Base-by-base conservation (phyloP, 2,329 filamentous ascomycete species). In the Fusarium lateritium region DNA sequence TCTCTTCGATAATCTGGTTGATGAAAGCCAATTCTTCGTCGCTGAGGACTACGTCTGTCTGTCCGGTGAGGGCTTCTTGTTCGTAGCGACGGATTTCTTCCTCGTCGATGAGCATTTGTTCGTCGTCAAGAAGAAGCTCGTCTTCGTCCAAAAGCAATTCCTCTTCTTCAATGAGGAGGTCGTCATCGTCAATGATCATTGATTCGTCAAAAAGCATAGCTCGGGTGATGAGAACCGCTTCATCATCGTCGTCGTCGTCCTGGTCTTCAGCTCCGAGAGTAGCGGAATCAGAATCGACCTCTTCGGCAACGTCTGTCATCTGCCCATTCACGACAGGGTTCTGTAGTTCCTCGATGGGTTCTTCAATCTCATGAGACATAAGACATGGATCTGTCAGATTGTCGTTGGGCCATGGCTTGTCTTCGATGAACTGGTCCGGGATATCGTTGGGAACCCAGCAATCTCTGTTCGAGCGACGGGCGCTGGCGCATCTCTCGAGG, bases 391-490 rank as follows among this genome's bases (percentile, higher is more conserved):
- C 65, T 4, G 33, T 15, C 5, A 55, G 45, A 9, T 63, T 49
- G 10, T 38, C 14, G 6, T 58, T 46, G 11, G 62, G 50, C 70
- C 68, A 72, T 4, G 43, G 51, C 26, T 43, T 57, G 3, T 56
- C 33, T 24, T 67, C 15, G 6, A 68, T 52, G 38, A 31, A 7
- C 4, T 45, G 24, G 7, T 54, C 17, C 1, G 45, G 50, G 15
- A 66, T 8, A 13, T 55, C 38, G 2, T 24, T 40, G 7, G 66
- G 65, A 7, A 74, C 22, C 73, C 73, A 76, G 33, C 74, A 76
- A 2, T 72, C 60, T 15, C 55, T 63, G 11, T 53, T 58, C 3
- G 22, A 63, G 2, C 17, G 11, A 1, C 22, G 8, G 2, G 73
- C 73, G 17, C 33, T 28, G 7, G 6, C 19, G 24, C 74, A 76